Base-by-base conservation (phyloP, 495 filamentous ascomycete genomes). In the Echria macrotheca region DNA sequence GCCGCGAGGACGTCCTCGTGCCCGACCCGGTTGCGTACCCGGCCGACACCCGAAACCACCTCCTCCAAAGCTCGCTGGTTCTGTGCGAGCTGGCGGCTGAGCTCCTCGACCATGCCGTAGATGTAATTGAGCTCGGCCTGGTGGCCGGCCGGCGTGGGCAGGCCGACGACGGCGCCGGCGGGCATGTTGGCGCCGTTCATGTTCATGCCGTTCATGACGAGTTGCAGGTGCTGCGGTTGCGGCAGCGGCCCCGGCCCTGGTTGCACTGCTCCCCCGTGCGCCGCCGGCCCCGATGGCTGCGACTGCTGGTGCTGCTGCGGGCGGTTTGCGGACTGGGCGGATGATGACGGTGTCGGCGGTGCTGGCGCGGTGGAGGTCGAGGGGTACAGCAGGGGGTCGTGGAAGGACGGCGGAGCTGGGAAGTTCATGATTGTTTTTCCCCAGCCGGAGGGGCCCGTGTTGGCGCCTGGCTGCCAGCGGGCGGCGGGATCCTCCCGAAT, bases 101-200 rank as follows among this genome's bases (percentile, higher is more conserved):
- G 70, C 61, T 91, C 85, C 48, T 90, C 75, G 14, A 95, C 84
- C 78, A 90, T 85, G 38, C 82, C 76, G 62, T 89, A 90, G 35
- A 95, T 78, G 63, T 87, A 84, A 59, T 89, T 87, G 51, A 93
- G 79, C 63, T 95, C 89, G 70, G 87, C 85, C 69, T 91, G 86
- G 58, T 91, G 87, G 15, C 88, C 87, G 18, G 87, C 86, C 47
- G 83, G 85, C 60, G 84, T 83, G 15, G 86, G 83, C 42, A 81
- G 64, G 39, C 69, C 65, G 24, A 71, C 61, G 50, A 79, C 79
- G 48, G 56, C 68, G 38, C 62, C 66, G n/a, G n/a, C n/a, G 26
- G 64, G 64, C 56, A 68, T 63, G 52, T 66, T 67, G 49, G 56
- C 68, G 53, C 75, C 80, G 54, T 80, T 82, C 60, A 84, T 78